Base-by-base conservation (phyloP, 805 yeast species). In the Naumovozyma baii region DNA sequence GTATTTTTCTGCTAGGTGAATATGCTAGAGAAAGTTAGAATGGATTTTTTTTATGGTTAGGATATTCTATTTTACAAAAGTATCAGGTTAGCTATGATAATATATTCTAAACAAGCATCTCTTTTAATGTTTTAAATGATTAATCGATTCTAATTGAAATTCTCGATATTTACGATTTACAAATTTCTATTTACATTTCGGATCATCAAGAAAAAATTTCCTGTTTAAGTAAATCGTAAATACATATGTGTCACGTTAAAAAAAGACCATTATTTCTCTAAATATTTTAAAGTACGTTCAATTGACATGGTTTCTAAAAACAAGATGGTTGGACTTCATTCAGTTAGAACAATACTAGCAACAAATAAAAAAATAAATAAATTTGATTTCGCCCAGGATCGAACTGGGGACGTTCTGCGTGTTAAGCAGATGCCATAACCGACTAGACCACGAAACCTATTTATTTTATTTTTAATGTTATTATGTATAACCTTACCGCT, bases 331-430 rank as follows among this genome's bases (percentile, higher is more conserved):
- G n/a, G n/a, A n/a, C n/a, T n/a, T n/a, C n/a, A n/a, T n/a, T n/a
- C n/a, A n/a, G n/a, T n/a, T n/a, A n/a, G 26, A 10, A 22, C 7
- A 7, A 22, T 7, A 22, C 26, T 22, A 7, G 26, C 10, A 10
- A 22, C 9, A 10, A 22, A 7, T 10, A 22, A 10, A 10, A 22
- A 34, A 47, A 39, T 46, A 43, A 49, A 52, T 57, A 67, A 70
- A 70, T 60, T 52, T 87, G 96, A 86, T 82, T 85, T 80, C 83
- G 87, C 96, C 96, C 96, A 88, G 96, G 96, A 86, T 90, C 96
- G 96, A 90, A 90, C 96, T 87, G 96, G 96, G 96, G 96, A 90
- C 96, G 87, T 84, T 84, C 92, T 86, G 95, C 96, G 96, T 88
- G 96, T 88, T 86, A 88, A 85, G 96, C 96, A 87, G 92, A 84